A percentile compares a stretch with the other conserved stretches of the same genome.
Evolutionary conservation across 2,329 filamentous ascomycete genomes (phyloP).

Genomic region (Orbilia quercus): DNA sequence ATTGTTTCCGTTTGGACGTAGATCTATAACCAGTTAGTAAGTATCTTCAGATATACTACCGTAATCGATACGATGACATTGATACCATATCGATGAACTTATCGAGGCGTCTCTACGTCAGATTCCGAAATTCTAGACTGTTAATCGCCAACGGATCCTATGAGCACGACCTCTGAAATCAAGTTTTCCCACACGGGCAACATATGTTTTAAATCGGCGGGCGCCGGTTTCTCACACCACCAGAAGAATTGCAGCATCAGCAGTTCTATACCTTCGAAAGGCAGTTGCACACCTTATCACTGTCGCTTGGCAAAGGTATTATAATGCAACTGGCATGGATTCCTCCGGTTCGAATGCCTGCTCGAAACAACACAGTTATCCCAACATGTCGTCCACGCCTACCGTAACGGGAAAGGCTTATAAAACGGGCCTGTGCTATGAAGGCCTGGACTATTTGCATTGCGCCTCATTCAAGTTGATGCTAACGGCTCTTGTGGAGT

Average conservation of each 20-base stretch:
- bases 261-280: slow-evolving; percentile 38
- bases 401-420: slow-evolving; percentile 28
- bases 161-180: no score
- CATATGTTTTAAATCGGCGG: neutral
- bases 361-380: slow-evolving; percentile 48
- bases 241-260: slow-evolving; percentile 14
- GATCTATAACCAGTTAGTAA: no score
- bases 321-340: slow-evolving; percentile 25
- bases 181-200: neutral
- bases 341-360: slow-evolving; percentile 5
- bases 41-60: no score
- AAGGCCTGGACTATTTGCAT: no score
- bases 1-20: no score
- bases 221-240: neutral
- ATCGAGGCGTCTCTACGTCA: no score
- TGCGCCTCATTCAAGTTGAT: slow-evolving; percentile 6
- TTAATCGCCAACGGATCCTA: no score
- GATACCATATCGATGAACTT: no score
- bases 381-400: slow-evolving; percentile 50
- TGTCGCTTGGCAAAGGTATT: slow-evolving; percentile 41
- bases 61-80: no score
- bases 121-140: no score
- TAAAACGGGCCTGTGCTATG: neutral
- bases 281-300: slow-evolving; percentile 26
- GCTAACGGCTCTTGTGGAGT: neutral